phyloP scores from a whole-genome alignment of 2,329 filamentous ascomycete species.

The Microdochium bolleyi region DNA sequence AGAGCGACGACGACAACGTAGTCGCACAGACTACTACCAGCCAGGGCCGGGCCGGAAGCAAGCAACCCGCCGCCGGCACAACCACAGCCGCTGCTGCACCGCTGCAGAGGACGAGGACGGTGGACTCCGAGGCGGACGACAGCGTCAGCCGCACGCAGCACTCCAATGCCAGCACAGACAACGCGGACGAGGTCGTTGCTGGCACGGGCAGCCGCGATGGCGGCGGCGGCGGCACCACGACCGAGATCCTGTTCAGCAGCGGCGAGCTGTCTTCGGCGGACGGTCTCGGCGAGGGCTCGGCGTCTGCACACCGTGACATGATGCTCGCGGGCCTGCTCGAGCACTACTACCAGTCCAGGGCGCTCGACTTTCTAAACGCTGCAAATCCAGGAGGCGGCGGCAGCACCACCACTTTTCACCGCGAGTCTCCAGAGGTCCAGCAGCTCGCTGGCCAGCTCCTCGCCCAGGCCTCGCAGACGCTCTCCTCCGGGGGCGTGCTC shows the following conservation, averaged over 20 bases:
- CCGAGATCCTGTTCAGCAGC: background rate
- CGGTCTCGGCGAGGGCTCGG: background rate
- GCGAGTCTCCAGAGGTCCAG: conserved; percentile 18
- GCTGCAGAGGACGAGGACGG: background rate
- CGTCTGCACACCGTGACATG: conserved; percentile 21
- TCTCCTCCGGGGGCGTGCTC: conserved; percentile 14
- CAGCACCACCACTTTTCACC: conserved; percentile 7
- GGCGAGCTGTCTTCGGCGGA: background rate
- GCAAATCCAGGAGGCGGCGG: conserved; percentile 10
- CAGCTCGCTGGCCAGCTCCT: conserved; percentile 14
- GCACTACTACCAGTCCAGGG: conserved; percentile 17
- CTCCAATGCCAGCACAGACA: background rate
- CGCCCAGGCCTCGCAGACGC: conserved; percentile 11
- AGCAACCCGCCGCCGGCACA: background rate
- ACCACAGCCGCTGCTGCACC: background rate
- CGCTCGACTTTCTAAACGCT: conserved; percentile 17
- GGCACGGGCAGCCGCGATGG: background rate
- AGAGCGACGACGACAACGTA: background rate
- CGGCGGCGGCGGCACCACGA: background rate
- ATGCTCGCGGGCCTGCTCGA: conserved; percentile 22
- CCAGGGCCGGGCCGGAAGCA: background rate
- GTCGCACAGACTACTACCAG: too few species aligned
- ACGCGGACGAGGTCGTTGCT: background rate
- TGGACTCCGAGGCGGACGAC: background rate
- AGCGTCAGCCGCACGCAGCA: background rate